Base-by-base conservation (phyloP, 306 rosid genomes). In the Quercus rubra region DNA sequence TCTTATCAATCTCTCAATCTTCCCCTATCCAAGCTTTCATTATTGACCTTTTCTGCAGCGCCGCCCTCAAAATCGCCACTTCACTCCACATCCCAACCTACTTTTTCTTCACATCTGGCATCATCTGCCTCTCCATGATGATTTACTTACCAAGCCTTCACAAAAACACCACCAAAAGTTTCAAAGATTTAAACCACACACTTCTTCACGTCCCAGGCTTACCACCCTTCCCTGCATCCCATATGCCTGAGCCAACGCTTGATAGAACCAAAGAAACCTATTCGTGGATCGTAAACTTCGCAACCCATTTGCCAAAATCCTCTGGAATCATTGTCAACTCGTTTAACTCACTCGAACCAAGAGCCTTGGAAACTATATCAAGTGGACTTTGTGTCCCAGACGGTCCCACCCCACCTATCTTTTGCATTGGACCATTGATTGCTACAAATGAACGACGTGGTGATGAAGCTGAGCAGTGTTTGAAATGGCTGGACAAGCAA, bases 401-500 rank as follows among this genome's bases (percentile, higher is more conserved):
- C 3, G 80, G 17, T 2, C 73, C 57, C 0, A 67, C 80, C 0
- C 93, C 89, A 0, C 79, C 82, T 0, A 2, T 87, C 12, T 82
- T 68, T 6, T 81, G 85, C 35, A 56, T 91, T 0, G 92, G 93
- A 18, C 96, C 92, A 0, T 6, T 91, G 74, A 81, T 81, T 15
- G 43, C 82, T 0, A 2, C 62, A 3, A 23, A 33, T 0, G 27
- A 51, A 9, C 59, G 54, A 14, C 27, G 25, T 9, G 79, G 64
- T 49, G 56, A 41, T 7, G 38, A 18, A 9, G 70, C 3, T 2
- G 77, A 55, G 15, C 38, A 81, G 55, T 89, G 90, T 35, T 23
- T 89, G 76, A 82, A 43, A 10, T 89, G 93, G 96, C 81, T 91
- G 6, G 82, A 85, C 57, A 41, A 75, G 12, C 96, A 91, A 21